Evolutionary conservation across 2,329 filamentous ascomycete genomes (phyloP), one percentile per base, ranked within the genome.

Genomic region (Dactylellina haptotyla): DNA sequence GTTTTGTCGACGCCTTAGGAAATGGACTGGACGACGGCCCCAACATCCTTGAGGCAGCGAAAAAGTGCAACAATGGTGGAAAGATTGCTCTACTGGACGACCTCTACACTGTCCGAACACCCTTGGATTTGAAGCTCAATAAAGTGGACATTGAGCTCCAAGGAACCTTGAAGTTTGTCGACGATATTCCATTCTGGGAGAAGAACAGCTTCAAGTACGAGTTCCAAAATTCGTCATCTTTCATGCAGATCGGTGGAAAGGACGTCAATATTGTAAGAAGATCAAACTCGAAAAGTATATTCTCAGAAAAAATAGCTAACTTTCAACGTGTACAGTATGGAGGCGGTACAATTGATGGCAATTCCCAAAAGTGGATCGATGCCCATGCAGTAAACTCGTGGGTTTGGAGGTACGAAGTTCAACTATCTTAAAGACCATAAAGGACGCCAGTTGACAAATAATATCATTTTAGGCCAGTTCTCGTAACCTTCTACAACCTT

Each of bases 141-240:
- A 82, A 86, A 75, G 83, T 91, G 26, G 89, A 91, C 78, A 80
- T 90, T 2, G 84, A 86, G 82, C 82, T 81, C n/a, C 74, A 65
- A 14, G 76, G 76, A 23, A 76, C 64, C 8, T 56, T 76, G 12
- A 63, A 73, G 25, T 91, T 91, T 80, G 86, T 85, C 63, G 84
- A 88, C 56, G 87, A 91, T 78, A 88, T 87, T 1, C 84, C 87
- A 75, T 91, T 90, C 80, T 91, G 89, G 89, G 84, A 88, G 75
- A 83, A 83, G 6, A 84, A 90, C 77, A 83, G 84, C 43, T 90
- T 90, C 83, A 84, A 85, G 63, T 87, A 88, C 25, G 82, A 81
- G 4, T 91, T 87, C 80, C 89, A 91, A 77, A 89, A 90, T 75
- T 84, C 85, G 3, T 88, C 86, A 0, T 86, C 86, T 1, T 90